Evolutionary conservation across 2,329 filamentous ascomycete species (phyloP), one percentile per base, ranked within the genome.

Genomic region (Pseudocercospora eumusae): DNA sequence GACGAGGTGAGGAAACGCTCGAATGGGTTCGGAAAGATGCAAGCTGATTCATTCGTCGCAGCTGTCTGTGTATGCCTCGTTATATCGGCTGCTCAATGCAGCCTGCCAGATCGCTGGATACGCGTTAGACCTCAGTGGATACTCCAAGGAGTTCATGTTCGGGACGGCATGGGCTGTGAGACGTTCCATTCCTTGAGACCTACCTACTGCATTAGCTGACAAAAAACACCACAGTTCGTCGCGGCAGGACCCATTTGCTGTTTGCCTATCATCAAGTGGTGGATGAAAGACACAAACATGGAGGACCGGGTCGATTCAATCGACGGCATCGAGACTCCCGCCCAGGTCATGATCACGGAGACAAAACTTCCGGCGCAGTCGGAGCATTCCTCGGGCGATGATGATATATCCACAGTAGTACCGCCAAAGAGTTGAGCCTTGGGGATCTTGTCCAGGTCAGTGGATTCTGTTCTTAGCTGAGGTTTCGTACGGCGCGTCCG

Each of bases 211-310:
- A n/a, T 47, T n/a, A 2, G 4, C 23, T 50, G 13, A 52, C 47
- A 31, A 25, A 45, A 27, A 9, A 27, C 5, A 13, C n/a, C 20
- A 25, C 27, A 59, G 56, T 59, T 59, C 56, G 44, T 49, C 20
- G 56, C 56, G 6, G 56, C 56, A 3, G 56, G 56, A 18, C 56
- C 56, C 5, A 59, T 59, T 11, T 59, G 44, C 45, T 36, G 45
- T 15, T 40, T 59, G 23, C 56, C 56, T 11, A 42, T 59, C 31
- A 50, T 59, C 27, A 59, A 50, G 11, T 59, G 40, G 21, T 59
- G 56, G 56, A 45, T 59, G 44, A 59, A 59, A 40, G 56, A 59
- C 23, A 59, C 56, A 11, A 59, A 59, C n/a, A 59, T 59, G 56
- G 56, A 59, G n/a, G 53, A 56, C 15, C 21, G 23, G n/a, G 47